Conservation (phyloP, 768 basidiomycete species). For the Lactarius psammicola region DNA sequence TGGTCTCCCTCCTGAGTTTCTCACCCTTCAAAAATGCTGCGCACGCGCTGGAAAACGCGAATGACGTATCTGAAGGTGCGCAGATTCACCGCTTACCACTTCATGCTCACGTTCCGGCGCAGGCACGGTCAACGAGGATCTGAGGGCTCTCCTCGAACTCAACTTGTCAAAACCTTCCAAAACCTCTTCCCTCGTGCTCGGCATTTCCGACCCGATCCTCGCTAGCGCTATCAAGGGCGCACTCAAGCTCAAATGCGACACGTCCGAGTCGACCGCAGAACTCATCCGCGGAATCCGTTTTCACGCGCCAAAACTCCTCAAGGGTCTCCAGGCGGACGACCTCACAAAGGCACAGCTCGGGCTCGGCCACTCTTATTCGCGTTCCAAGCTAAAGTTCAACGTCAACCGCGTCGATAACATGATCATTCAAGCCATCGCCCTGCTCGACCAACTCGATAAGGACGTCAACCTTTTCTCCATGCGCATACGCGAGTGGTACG, state of each 20-base stretch:
- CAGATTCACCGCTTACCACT: constrained; percentile 16
- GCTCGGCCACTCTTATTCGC: constrained; percentile 95
- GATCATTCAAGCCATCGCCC: constrained; percentile 99
- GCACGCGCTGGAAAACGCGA: constrained; percentile 91
- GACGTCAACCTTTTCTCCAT: constrained; percentile 99
- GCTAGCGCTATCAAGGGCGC: constrained; percentile 75
- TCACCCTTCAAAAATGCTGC: constrained; percentile 92
- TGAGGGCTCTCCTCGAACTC: constrained; percentile 81
- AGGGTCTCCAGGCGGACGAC: constrained; percentile 84
- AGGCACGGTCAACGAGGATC: constrained; percentile 85
- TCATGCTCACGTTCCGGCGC: constrained; percentile 14
- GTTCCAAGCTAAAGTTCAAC: constrained; percentile 97
- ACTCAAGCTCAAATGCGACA: constrained; percentile 73
- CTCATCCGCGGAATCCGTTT: constrained; percentile 90
- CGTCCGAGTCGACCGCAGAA: constrained; percentile 76
- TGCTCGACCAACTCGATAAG: constrained; percentile 98
- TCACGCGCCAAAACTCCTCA: constrained; percentile 87
- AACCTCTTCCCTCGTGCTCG: constrained; percentile 66
- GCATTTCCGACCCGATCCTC: constrained; percentile 72
- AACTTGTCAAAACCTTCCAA: constrained; percentile 79
- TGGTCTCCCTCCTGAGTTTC: constrained; percentile 89
- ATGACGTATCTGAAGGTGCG: constrained; percentile 93
- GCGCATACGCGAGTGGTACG: constrained; percentile 99
- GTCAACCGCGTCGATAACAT: constrained; percentile 97
- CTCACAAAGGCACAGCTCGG: constrained; percentile 92